Percentiles rank a stretch among this genome's conserved stretches.
Evolutionary conservation across 2,329 filamentous ascomycete genomes (phyloP).

Genomic region (Albophoma yamanashiensis): DNA sequence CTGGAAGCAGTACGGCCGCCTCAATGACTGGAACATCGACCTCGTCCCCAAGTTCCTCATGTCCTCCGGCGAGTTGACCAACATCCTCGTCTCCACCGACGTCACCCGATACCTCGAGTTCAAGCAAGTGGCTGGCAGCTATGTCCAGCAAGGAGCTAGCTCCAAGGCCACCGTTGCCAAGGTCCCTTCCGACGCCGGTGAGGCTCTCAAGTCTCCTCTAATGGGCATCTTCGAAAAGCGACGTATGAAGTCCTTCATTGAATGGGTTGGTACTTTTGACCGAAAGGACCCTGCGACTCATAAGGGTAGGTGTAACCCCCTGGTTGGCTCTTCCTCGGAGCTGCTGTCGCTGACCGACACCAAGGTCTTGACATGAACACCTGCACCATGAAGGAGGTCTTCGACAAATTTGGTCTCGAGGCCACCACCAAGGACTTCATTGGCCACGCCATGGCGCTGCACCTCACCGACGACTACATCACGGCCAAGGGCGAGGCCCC

Average conservation of each 20-base stretch:
- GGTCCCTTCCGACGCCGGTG: conserved; percentile 84
- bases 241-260: conserved; percentile 89
- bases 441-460: conserved; percentile 96
- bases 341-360: conserved; percentile 6
- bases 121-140: conserved; percentile 92
- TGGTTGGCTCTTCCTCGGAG: too few relatives aligned
- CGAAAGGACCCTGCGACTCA: conserved; percentile 72
- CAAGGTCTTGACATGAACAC: conserved; percentile 68
- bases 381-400: conserved; percentile 95
- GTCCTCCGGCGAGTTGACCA: conserved; percentile 96
- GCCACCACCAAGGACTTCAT: conserved; percentile 85
- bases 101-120: conserved; percentile 84
- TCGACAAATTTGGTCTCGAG: conserved; percentile 95
- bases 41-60: conserved; percentile 97
- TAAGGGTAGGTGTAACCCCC: conserved; percentile 57
- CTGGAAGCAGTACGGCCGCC: conserved; percentile 94
- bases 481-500: conserved; percentile 60
- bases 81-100: conserved; percentile 95
- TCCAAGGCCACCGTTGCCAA: conserved; percentile 87
- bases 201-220: conserved; percentile 83
- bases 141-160: conserved; percentile 80
- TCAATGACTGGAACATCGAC: conserved; percentile 99
- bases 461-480: conserved; percentile 83
- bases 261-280: conserved; percentile 88
- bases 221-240: conserved; percentile 99